These are phyloP conservation scores for Yamadazyma diddensiae DNA, from an alignment of 1,139 yeast genomes.

Conservation along the genomic window DNA sequence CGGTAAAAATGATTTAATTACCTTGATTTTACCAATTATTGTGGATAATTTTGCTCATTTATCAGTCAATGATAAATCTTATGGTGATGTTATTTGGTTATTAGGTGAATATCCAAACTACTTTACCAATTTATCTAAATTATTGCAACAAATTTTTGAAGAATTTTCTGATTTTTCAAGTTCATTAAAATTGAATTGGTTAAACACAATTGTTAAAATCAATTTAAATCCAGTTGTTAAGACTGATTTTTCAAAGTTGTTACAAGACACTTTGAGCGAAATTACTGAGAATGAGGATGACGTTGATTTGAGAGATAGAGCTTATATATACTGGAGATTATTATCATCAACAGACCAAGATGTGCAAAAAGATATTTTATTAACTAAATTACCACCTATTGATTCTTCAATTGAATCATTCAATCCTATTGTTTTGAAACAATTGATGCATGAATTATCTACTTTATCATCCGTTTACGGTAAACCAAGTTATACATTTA, in stretches of 20 bases:
- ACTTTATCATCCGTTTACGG: conserved; percentile 88
- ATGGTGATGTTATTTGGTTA: conserved; percentile 74
- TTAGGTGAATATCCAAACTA: conserved; percentile 84
- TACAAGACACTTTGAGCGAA: conserved; percentile 71
- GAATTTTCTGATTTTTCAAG: conserved; percentile 73
- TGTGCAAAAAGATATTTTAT: conserved; percentile 48
- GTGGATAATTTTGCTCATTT: conserved; percentile 55
- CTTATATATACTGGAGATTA: conserved; percentile 91
- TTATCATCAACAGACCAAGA: conserved; percentile 53
- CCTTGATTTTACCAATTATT: conserved; percentile 69
- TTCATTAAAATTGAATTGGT: conserved; percentile 68
- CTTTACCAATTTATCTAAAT: conserved; percentile 52
- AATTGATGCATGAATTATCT: conserved; percentile 71
- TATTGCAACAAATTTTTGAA: conserved; percentile 49
- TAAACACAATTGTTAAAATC: conserved; percentile 78
- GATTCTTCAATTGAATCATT: conserved; percentile 69
- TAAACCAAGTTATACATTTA: conserved; percentile 72
- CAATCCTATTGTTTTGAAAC: conserved; percentile 65
- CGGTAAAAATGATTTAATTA: conserved; percentile 53
- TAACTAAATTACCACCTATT: conserved; percentile 67
- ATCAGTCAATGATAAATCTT: conserved; percentile 43
- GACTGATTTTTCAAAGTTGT: conserved; percentile 36
- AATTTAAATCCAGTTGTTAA: conserved; percentile 41
- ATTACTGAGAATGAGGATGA: conserved; percentile 83
- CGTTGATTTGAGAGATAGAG: conserved; percentile 92